Conservation (phyloP, 139 green algal genomes). For the Haematococcus lacustris region DNA sequence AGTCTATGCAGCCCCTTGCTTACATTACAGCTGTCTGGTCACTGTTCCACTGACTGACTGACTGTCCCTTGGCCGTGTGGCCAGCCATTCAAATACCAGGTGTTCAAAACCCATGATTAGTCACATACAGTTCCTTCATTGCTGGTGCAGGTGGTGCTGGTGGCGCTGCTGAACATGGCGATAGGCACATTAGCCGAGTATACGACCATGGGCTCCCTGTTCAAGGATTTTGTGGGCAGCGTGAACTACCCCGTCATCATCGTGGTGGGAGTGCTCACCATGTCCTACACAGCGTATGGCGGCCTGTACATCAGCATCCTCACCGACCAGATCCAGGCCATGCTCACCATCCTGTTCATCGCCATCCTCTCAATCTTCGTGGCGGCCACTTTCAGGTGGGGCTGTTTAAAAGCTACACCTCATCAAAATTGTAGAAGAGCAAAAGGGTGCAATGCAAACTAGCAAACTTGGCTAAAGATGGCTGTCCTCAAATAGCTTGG, state of each 20-base stretch:
- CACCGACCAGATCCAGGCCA: conserved; percentile 69
- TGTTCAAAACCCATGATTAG: too few relatives aligned
- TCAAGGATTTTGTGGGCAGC: conserved; percentile 48
- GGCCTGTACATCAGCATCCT: conserved; percentile 65
- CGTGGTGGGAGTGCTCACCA: conserved; percentile 47
- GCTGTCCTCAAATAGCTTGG: neutral
- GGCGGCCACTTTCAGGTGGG: conserved; percentile 49
- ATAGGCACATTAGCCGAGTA: conserved; percentile 18
- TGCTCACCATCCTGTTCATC: conserved; percentile 42
- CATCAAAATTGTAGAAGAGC: neutral
- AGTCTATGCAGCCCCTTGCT: too few relatives aligned
- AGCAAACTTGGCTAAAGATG: neutral
- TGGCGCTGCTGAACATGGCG: conserved; percentile 51
- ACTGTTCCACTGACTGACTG: too few relatives aligned
- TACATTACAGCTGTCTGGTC: too few relatives aligned
- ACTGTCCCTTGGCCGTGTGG: too few relatives aligned
- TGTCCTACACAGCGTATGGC: conserved; percentile 60
- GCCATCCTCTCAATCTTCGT: conserved; percentile 57
- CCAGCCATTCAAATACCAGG: too few relatives aligned
- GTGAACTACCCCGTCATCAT: conserved; percentile 59
- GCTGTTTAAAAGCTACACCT: too few relatives aligned
- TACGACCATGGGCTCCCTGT: conserved; percentile 61
- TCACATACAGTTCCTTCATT: too few relatives aligned
- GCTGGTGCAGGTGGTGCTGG: conserved; percentile 32
- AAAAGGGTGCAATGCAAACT: neutral